phyloP scores from a whole-genome alignment of 495 filamentous ascomycete species.

The Trichocladium uniseriatum region DNA sequence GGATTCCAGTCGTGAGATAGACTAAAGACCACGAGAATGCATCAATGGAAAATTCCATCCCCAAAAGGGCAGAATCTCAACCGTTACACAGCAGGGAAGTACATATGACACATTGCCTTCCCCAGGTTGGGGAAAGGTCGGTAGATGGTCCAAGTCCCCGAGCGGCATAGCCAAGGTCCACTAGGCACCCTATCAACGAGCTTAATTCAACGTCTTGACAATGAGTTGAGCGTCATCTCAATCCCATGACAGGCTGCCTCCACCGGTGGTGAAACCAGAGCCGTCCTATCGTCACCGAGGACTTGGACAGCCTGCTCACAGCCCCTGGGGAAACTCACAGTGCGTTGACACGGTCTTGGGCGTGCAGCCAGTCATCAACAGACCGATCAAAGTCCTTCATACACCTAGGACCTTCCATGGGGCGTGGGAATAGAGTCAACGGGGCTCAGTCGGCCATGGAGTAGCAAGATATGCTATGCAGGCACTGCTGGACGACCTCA shows the following conservation, averaged over 20 bases:
- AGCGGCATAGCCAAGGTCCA: not conserved
- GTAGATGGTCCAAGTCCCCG: not conserved
- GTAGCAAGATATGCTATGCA: not conserved
- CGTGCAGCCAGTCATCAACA: not conserved
- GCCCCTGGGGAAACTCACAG: not conserved
- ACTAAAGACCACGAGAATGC: too few relatives aligned
- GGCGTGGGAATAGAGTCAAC: not conserved
- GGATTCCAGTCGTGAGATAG: too few relatives aligned
- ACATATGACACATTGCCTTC: not conserved
- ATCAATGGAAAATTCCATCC: not conserved
- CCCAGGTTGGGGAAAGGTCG: not conserved
- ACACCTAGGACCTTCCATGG: not conserved
- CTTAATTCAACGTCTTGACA: conserved; percentile 1
- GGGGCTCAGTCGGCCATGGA: not conserved
- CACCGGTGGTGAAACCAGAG: too few relatives aligned
- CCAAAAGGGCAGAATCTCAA: too few relatives aligned
- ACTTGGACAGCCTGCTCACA: not conserved
- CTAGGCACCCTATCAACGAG: conserved; percentile 1
- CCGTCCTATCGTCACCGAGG: too few relatives aligned
- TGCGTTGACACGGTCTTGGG: conserved; percentile 1
- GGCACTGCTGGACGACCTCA: not conserved
- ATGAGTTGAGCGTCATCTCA: not conserved
- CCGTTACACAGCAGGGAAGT: too few relatives aligned
- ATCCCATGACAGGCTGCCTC: conserved; percentile 8
- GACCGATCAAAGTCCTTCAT: not conserved